Evolutionary conservation across 2,329 filamentous ascomycete species (phyloP).

Genomic region (Curvularia lunata): DNA sequence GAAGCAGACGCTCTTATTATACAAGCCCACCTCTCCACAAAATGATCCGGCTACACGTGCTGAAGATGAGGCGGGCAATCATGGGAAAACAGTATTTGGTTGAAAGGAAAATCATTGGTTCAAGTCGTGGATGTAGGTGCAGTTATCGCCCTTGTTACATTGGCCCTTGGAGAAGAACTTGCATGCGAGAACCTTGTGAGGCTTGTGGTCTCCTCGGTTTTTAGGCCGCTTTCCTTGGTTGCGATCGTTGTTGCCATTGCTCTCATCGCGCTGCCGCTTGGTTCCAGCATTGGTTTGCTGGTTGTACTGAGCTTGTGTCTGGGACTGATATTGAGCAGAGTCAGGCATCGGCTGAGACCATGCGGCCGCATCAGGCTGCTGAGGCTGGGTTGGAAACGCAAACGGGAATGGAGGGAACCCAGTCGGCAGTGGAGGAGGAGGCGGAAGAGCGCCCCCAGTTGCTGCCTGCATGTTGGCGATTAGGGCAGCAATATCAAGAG

Average conservation of each 20-base stretch:
- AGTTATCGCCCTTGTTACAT: conserved; percentile 74
- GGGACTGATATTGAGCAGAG: conserved; percentile 17
- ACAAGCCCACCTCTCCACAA: conserved; percentile 4
- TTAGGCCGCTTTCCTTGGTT: conserved; percentile 61
- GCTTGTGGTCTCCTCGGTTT: conserved; percentile 28
- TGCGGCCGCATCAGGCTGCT: conserved; percentile 16
- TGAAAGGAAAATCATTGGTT: conserved; percentile 12
- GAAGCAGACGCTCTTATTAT: conserved; percentile 10
- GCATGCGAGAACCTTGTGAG: conserved; percentile 60
- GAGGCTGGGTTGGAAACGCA: conserved; percentile 22
- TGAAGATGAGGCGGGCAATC: conserved; percentile 10
- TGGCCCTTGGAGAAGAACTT: conserved; percentile 73
- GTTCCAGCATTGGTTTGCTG: conserved; percentile 41
- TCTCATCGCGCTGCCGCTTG: conserved; percentile 48
- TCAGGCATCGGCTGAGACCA: conserved; percentile 27
- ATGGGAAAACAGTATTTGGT: background rate
- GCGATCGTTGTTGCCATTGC: conserved; percentile 33
- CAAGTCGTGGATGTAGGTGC: conserved; percentile 73
- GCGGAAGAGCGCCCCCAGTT: conserved; percentile 24
- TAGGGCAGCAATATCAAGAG: conserved; percentile 33
- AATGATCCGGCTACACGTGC: background rate
- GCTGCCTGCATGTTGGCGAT: conserved; percentile 34
- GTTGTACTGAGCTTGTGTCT: conserved; percentile 25
- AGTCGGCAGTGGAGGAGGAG: conserved; percentile 35
- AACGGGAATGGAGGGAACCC: conserved; percentile 28